These are phyloP conservation scores for Citrullus mucosospermus DNA, from an alignment of 306 rosid species.

Conservation along the genomic window DNA sequence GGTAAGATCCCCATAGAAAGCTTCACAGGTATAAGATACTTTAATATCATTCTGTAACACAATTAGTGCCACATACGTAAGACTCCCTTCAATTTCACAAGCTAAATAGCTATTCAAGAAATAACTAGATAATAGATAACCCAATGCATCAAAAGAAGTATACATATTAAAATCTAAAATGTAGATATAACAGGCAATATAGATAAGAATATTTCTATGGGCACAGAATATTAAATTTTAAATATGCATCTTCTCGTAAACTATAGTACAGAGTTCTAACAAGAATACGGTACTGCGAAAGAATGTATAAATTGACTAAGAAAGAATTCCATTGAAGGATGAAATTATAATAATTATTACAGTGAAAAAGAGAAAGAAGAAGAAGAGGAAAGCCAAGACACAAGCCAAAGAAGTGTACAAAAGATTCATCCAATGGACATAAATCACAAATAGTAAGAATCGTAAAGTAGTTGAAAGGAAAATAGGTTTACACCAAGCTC, in stretches of 20 bases:
- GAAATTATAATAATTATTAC: neutral
- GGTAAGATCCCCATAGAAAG: constrained; percentile 95
- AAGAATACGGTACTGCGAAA: neutral
- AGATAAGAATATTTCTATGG: neutral
- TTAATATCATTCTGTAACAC: constrained; percentile 70
- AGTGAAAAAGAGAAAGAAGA: neutral
- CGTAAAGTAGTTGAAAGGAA: neutral
- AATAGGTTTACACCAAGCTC: neutral
- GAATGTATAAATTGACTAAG: neutral
- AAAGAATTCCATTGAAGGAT: neutral
- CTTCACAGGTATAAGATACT: constrained; percentile 92
- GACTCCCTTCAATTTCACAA: neutral
- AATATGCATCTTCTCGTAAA: neutral
- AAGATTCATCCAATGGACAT: neutral
- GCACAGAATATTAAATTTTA: neutral
- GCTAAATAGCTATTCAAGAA: neutral
- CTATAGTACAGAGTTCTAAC: neutral
- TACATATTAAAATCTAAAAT: neutral
- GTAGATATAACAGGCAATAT: neutral
- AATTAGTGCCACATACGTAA: constrained; percentile 7
- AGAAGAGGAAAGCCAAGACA: too few species aligned
- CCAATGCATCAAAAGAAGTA: neutral
- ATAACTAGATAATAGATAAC: neutral
- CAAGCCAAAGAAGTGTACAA: neutral
- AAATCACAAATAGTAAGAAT: neutral